Evolutionary conservation across 768 basidiomycete genomes (phyloP), one percentile per base, ranked within the genome.

Genomic region (Goffeauzyma gilvescens): DNA sequence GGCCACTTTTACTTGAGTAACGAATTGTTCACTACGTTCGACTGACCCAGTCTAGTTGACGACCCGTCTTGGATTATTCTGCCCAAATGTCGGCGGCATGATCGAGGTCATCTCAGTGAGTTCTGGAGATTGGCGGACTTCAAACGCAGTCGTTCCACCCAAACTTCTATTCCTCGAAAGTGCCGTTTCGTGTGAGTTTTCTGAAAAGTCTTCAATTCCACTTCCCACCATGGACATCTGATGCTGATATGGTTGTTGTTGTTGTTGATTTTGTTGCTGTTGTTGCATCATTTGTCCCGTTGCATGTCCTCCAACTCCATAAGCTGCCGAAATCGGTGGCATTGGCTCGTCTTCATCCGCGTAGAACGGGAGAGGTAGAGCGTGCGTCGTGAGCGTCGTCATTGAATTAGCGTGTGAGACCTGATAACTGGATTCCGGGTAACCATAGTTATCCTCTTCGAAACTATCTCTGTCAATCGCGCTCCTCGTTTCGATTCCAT

Each of bases 401-500:
- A 32, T 30, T 7, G 44, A 40, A 14, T 32, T 32, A 32, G 35
- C 32, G 24, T 39, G 38, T 13, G 44, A 45, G 2, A 45, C 44
- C 5, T 37, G 44, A 9, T 38, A 21, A 3, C 27, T 12, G 13
- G 47, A 37, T 24, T 49, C 44, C 12, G 36, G 2, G 27, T 49
- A 42, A 21, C 38, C 42, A n/a, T 34, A 21, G 32, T 49, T 42
- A 18, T 38, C 42, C 23, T 27, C 25, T 30, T n/a, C 33, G n/a
- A 42, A 33, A 12, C 41, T 41, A 18, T 47, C 47, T 13, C 43
- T 18, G 32, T 44, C 47, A n/a, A 33, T 44, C n/a, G 32, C 31
- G 12, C 20, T 17, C 8, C 47, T 57, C 10, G 61, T 63, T 44
- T 60, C 59, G 38, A 63, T 52, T 2, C 61, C 61, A 36, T 63